phyloP scores from a whole-genome alignment of 1,284 basidiomycete species.

The Pholiota adiposa region DNA sequence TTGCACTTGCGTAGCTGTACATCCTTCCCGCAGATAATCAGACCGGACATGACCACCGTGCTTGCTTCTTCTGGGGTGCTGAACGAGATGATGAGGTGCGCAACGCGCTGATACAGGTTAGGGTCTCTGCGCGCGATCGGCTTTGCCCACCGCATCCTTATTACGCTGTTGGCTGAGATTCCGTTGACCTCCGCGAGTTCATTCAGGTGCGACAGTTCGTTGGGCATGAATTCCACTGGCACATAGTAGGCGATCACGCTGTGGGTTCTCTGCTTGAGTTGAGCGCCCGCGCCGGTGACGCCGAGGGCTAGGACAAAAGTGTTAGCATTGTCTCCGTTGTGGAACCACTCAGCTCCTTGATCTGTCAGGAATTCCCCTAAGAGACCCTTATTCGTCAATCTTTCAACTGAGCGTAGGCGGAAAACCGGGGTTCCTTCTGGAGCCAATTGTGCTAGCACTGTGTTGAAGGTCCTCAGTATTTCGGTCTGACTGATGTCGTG shows the following conservation, averaged over 20 bases:
- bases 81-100: constrained; percentile 22
- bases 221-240: neutral
- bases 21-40: constrained; percentile 12
- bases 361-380: neutral
- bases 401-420: neutral
- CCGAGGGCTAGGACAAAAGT: neutral
- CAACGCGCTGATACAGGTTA: constrained; percentile 13
- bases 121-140: constrained; percentile 6
- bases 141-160: constrained; percentile 25
- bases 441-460: neutral
- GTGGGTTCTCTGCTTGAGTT: neutral
- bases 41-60: constrained; percentile 9
- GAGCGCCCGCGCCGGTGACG: neutral
- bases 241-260: neutral
- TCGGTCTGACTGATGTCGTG: neutral
- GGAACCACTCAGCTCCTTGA: neutral
- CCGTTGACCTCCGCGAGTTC: constrained; percentile 18
- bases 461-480: neutral
- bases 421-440: neutral
- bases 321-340: neutral
- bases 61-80: constrained; percentile 16
- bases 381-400: neutral
- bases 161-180: neutral
- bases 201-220: neutral
- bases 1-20: constrained; percentile 17